A percentile compares a stretch with the other conserved stretches of the same genome.
These are phyloP conservation scores for Cladosporium sp. DNA, from an alignment of 2,329 filamentous ascomycete genomes.

Conservation along the genomic window DNA sequence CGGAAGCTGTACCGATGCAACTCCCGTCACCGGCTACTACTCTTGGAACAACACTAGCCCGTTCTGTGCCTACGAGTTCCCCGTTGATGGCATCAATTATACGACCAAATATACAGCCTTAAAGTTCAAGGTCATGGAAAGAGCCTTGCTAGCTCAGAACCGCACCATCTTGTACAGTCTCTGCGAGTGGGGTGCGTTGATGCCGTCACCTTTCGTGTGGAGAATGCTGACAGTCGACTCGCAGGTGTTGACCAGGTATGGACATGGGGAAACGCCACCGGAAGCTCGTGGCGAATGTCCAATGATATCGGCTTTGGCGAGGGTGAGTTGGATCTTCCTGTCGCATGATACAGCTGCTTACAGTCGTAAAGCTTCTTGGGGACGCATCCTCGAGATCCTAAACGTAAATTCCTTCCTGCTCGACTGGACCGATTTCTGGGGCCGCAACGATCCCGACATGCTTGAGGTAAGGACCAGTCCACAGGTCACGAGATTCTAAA, in stretches of 20 bases:
- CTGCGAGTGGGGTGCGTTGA: constrained; percentile 39
- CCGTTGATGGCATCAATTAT: constrained; percentile 24
- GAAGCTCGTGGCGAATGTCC: constrained; percentile 37
- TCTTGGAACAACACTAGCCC: constrained; percentile 21
- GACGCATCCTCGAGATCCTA: constrained; percentile 35
- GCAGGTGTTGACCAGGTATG: constrained; percentile 32
- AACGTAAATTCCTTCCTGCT: constrained; percentile 41
- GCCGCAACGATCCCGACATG: constrained; percentile 43
- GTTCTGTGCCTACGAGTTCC: constrained; percentile 21
- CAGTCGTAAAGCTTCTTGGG: constrained; percentile 20
- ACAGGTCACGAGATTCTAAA: background rate
- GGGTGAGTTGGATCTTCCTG: background rate
- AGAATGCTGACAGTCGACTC: background rate
- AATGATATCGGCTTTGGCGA: constrained; percentile 28
- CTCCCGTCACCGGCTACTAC: constrained; percentile 22
- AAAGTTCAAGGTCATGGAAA: constrained; percentile 26
- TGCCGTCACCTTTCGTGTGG: background rate
- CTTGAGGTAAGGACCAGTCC: constrained; percentile 30
- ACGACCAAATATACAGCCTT: constrained; percentile 23
- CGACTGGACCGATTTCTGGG: constrained; percentile 40
- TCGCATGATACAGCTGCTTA: background rate
- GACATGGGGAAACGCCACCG: constrained; percentile 38
- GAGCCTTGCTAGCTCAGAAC: constrained; percentile 31
- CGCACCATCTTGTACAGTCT: constrained; percentile 39
- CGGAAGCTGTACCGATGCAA: constrained; percentile 19